These are phyloP conservation scores for Exophiala spinifera DNA, from an alignment of 2,329 filamentous ascomycete species.

Conservation along the genomic window DNA sequence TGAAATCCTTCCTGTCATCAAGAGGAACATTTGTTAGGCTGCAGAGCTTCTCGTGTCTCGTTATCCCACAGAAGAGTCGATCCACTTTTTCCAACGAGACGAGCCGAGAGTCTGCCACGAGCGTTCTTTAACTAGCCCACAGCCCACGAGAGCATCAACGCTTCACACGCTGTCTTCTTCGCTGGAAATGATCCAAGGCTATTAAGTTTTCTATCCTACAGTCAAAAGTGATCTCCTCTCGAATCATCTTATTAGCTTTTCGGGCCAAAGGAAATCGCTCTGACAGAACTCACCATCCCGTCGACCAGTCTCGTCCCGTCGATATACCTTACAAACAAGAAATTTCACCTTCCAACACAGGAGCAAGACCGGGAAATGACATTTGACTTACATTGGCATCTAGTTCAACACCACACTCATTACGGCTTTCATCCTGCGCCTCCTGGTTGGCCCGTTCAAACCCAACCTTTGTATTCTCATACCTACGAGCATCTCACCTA, in stretches of 20 bases:
- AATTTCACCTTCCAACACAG: not conserved
- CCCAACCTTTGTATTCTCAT: slow-evolving; percentile 33
- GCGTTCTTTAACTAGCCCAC: not conserved
- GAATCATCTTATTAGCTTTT: no score
- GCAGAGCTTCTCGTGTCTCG: slow-evolving; percentile 1
- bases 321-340: not conserved
- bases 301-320: no score
- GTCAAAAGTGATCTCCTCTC: not conserved
- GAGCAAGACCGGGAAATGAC: slow-evolving; percentile 11
- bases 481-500: slow-evolving; percentile 31
- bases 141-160: not conserved
- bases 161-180: no score
- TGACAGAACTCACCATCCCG: no score
- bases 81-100: not conserved
- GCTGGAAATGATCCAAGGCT: no score
- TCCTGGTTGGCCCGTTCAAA: slow-evolving; percentile 34
- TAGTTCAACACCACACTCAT: slow-evolving; percentile 7
- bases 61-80: not conserved
- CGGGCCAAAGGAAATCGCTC: no score
- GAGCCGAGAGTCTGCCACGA: not conserved
- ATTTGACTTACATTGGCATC: slow-evolving; percentile 11
- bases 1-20: not conserved
- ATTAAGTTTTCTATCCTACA: no score
- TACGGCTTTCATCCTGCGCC: slow-evolving; percentile 5
- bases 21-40: not conserved